Evolutionary conservation across 352 stramenopile species (phyloP).

Genomic region (Pythium dissotocum): DNA sequence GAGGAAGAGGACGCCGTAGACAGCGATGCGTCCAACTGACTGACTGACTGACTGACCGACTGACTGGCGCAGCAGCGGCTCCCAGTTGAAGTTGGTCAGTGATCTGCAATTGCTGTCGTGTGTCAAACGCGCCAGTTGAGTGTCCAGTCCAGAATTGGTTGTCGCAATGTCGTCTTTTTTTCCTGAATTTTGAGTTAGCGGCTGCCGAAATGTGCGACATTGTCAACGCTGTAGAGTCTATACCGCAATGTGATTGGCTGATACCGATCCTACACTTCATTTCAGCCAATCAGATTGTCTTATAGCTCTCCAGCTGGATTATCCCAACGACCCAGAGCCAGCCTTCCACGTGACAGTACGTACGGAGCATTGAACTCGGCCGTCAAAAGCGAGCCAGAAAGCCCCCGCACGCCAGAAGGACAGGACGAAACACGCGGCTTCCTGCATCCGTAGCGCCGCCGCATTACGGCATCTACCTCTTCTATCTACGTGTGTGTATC

Average conservation of each 20-base stretch:
- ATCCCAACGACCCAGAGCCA: neutral
- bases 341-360: neutral
- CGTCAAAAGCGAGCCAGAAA: neutral
- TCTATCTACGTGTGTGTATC: neutral
- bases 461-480: neutral
- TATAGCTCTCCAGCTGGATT: neutral
- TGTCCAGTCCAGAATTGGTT: neutral
- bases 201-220: neutral
- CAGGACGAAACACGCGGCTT: neutral
- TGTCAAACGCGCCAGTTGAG: neutral
- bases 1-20: conserved; percentile 31
- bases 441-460: neutral
- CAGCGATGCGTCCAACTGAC: neutral
- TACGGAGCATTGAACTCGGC: neutral
- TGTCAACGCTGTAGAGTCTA: neutral
- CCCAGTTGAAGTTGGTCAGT: conserved; percentile 1
- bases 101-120: neutral
- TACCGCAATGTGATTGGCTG: conserved; percentile 7
- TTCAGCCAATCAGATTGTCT: neutral
- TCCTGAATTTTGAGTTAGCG: neutral
- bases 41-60: neutral
- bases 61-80: neutral
- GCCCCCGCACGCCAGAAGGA: neutral
- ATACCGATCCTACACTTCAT: neutral
- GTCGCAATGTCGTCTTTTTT: neutral